phyloP scores from a whole-genome alignment of 768 basidiomycete species.

The Vararia minispora region DNA sequence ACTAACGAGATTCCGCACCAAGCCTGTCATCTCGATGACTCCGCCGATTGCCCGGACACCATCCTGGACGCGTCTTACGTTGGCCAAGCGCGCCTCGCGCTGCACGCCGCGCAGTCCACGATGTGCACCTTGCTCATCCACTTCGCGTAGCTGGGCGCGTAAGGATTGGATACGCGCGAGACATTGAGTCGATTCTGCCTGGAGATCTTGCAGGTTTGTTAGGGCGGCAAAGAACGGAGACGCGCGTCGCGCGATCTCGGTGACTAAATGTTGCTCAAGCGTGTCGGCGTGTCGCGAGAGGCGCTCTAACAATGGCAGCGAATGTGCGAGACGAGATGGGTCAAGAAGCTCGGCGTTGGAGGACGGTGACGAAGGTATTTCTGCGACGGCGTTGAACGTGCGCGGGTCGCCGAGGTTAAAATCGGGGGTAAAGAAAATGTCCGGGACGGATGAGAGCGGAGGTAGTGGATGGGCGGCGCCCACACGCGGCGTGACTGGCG shows the following conservation, averaged over 20 bases:
- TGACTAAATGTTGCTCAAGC: slow-evolving; percentile 88
- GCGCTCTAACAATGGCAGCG: slow-evolving; percentile 73
- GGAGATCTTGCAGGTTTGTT: slow-evolving; percentile 86
- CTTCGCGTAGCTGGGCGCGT: slow-evolving; percentile 57
- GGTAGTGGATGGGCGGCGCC: slow-evolving; percentile 41
- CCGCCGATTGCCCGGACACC: slow-evolving; percentile 54
- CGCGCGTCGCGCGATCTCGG: slow-evolving; percentile 84
- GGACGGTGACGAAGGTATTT: slow-evolving; percentile 16
- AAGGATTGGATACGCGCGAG: slow-evolving; percentile 65
- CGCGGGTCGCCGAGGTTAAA: slow-evolving; percentile 79
- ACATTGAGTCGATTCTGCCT: slow-evolving; percentile 79
- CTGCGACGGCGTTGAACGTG: slow-evolving; percentile 70
- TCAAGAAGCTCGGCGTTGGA: slow-evolving; percentile 24
- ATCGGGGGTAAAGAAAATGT: slow-evolving; percentile 63
- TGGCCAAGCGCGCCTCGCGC: slow-evolving; percentile 47
- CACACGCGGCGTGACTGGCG: slow-evolving; percentile 20
- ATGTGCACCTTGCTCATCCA: slow-evolving; percentile 68
- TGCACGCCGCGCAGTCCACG: slow-evolving; percentile 70
- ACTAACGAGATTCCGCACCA: slow-evolving; percentile 63
- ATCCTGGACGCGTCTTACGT: slow-evolving; percentile 48
- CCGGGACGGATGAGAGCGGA: slow-evolving; percentile 63
- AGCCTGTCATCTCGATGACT: slow-evolving; percentile 67
- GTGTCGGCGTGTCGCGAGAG: slow-evolving; percentile 89
- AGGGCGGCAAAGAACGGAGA: slow-evolving; percentile 95
- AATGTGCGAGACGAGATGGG: slow-evolving; percentile 51